Percentiles rank a stretch among this genome's conserved stretches.
These are phyloP conservation scores for Fusarium dlaminii DNA, from an alignment of 2,329 filamentous ascomycete genomes.

Conservation along the genomic window DNA sequence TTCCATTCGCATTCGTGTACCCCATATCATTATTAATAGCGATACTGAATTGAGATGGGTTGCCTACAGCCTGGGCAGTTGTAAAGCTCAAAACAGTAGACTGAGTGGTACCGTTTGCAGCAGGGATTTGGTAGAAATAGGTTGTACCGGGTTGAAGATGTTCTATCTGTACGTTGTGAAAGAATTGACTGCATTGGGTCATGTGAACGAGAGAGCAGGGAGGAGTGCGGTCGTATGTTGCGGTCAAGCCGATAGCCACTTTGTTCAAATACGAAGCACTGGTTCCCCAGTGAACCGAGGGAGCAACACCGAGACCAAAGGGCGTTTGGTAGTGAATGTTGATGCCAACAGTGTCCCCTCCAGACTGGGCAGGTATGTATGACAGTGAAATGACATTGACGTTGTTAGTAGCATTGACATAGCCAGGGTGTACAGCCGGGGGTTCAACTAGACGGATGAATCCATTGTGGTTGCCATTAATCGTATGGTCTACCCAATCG, in stretches of 20 bases:
- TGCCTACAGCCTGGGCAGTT: not conserved
- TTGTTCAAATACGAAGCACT: not conserved
- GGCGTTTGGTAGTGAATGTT: not conserved
- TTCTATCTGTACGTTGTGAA: not conserved
- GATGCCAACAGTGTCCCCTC: not conserved
- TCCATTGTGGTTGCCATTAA: not conserved
- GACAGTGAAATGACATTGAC: not conserved
- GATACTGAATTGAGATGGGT: not conserved
- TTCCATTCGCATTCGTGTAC: not conserved
- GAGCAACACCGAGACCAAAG: rapidly evolving
- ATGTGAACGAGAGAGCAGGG: not conserved
- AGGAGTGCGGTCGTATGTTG: not conserved
- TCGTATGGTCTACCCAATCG: not conserved
- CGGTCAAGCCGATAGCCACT: not conserved
- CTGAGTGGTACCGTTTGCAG: not conserved
- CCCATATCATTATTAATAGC: not conserved
- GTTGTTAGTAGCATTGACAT: not conserved
- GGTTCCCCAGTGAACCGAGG: rapidly evolving
- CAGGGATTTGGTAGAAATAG: not conserved
- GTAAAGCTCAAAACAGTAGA: not conserved
- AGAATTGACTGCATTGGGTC: not conserved
- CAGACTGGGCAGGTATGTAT: not conserved
- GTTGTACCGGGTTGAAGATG: not conserved
- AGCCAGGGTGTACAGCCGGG: not conserved
- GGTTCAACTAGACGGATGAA: not conserved